These are phyloP conservation scores for Trichothecium sympodiale DNA, from an alignment of 2,329 filamentous ascomycete species.

Conservation along the genomic window DNA sequence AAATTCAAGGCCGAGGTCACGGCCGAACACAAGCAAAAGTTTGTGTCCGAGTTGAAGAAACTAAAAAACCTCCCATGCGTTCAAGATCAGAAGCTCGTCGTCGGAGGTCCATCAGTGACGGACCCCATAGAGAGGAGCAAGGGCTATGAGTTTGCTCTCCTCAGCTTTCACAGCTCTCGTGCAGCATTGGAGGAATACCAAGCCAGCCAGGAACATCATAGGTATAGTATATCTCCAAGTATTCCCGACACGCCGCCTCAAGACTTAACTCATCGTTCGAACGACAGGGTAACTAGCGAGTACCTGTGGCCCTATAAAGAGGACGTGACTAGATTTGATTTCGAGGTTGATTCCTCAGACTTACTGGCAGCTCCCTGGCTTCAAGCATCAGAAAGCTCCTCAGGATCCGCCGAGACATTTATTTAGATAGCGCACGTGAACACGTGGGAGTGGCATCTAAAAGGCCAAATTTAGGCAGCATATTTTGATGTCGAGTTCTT, in stretches of 20 bases:
- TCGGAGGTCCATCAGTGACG: slow-evolving; percentile 42
- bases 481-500: too few relatives aligned
- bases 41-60: slow-evolving; percentile 33
- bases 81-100: slow-evolving; percentile 33
- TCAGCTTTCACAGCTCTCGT: slow-evolving; percentile 37
- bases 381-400: too few relatives aligned
- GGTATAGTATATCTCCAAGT: slow-evolving; percentile 21
- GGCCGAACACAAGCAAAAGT: slow-evolving; percentile 28
- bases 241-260: fast-evolving
- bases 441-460: too few relatives aligned
- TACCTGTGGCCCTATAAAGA: slow-evolving; percentile 42
- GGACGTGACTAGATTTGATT: slow-evolving; percentile 41
- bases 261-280: slow-evolving; percentile 1
- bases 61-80: slow-evolving; percentile 38
- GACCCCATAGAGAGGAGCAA: slow-evolving; percentile 40
- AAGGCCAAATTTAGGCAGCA: too few relatives aligned
- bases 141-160: slow-evolving; percentile 36
- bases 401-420: too few relatives aligned
- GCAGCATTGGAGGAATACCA: slow-evolving; percentile 39
- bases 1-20: slow-evolving; percentile 33
- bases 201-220: slow-evolving; percentile 38
- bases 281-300: slow-evolving; percentile 33
- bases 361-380: too few relatives aligned
- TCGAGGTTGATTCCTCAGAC: slow-evolving; percentile 29
- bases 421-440: too few relatives aligned